A percentile compares a stretch with the other conserved stretches of the same genome.
phyloP scores from a whole-genome alignment of 2,329 filamentous ascomycete genomes.

The Colletotrichum zoysiae region DNA sequence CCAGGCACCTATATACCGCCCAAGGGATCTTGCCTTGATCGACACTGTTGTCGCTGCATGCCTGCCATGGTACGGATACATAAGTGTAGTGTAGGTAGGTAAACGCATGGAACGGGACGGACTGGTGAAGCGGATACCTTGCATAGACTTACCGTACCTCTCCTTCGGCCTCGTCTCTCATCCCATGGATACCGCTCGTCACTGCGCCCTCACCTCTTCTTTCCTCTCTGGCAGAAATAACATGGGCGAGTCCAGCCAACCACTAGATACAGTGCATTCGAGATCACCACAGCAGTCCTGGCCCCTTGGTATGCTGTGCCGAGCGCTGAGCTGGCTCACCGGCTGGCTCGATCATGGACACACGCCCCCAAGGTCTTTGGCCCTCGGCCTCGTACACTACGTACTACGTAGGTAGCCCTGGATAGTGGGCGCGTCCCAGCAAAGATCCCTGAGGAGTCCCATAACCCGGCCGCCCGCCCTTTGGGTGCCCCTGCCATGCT shows the following conservation, averaged over 20 bases:
- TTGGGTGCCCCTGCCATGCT: conserved; percentile 11
- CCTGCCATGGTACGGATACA: background rate
- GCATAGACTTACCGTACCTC: conserved; percentile 5
- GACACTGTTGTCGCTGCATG: conserved; percentile 1
- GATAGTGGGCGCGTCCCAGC: background rate
- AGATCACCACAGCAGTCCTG: conserved; percentile 16
- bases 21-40: conserved; percentile 1
- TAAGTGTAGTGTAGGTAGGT: background rate
- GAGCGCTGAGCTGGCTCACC: conserved; percentile 8
- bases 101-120: conserved; percentile 23
- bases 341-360: background rate
- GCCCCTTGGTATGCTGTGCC: conserved; percentile 1
- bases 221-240: background rate
- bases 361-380: background rate
- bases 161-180: background rate
- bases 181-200: background rate
- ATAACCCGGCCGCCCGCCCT: conserved; percentile 30
- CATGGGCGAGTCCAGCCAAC: background rate
- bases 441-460: conserved; percentile 28
- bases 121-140: conserved; percentile 18
- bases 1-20: background rate
- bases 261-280: background rate
- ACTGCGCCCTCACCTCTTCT: conserved; percentile 5
- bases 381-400: background rate
- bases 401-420: background rate